A percentile compares a stretch with the other conserved stretches of the same genome.
Conservation (phyloP, 768 basidiomycete species). For the Phylloporus sp. region DNA sequence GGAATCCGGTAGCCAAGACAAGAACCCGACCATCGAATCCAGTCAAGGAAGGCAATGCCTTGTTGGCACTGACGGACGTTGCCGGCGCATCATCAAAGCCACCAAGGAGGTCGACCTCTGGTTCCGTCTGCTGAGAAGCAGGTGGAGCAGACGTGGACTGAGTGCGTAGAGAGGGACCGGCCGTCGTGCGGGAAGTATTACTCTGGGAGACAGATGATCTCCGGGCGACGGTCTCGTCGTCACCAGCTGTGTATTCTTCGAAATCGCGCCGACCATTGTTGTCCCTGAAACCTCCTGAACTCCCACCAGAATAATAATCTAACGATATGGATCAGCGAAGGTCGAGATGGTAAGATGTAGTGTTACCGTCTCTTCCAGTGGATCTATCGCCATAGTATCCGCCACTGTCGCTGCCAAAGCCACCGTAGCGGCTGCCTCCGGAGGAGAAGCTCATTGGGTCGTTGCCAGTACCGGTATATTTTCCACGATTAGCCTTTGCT, state of each 20-base stretch:
- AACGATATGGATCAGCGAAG: constrained; percentile 8
- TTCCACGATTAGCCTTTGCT: constrained; percentile 85
- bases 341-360: background rate
- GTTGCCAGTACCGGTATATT: constrained; percentile 84
- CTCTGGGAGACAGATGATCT: constrained; percentile 37
- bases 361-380: constrained; percentile 37
- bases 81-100: constrained; percentile 59
- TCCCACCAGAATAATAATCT: constrained; percentile 39
- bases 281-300: constrained; percentile 60
- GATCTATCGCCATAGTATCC: constrained; percentile 42
- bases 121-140: constrained; percentile 39
- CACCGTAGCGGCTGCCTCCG: constrained; percentile 58
- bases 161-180: constrained; percentile 37
- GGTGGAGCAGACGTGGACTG: constrained; percentile 27
- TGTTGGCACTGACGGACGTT: constrained; percentile 22
- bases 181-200: constrained; percentile 29
- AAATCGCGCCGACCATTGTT: constrained; percentile 52
- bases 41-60: constrained; percentile 28
- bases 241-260: constrained; percentile 96
- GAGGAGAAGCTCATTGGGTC: constrained; percentile 66
- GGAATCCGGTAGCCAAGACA: background rate
- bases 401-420: constrained; percentile 59
- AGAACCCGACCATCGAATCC: constrained; percentile 26
- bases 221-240: constrained; percentile 60
- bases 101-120: constrained; percentile 71